phyloP scores from a whole-genome alignment of 768 basidiomycete genomes.

The Tricholoma matsutake region DNA sequence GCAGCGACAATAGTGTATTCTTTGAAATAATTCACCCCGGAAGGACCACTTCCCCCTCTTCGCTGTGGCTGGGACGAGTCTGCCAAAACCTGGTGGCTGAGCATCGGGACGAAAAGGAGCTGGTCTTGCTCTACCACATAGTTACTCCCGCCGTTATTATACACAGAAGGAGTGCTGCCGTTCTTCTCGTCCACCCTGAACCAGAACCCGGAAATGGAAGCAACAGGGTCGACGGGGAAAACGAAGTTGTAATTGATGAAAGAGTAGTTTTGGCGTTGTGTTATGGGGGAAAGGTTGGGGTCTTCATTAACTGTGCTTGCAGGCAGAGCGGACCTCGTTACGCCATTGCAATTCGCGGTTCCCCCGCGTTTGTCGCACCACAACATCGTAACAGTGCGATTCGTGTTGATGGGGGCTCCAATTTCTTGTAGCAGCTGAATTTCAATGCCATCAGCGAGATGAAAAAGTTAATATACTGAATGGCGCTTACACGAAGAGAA shows the following conservation, averaged over 20 bases:
- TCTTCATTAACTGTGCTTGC: slow-evolving; percentile 29
- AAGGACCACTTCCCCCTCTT: slow-evolving; percentile 21
- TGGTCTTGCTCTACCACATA: slow-evolving; percentile 42
- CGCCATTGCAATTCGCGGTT: slow-evolving; percentile 30
- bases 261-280: slow-evolving; percentile 30
- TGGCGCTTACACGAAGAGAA: slow-evolving; percentile 32
- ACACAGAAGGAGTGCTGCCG: slow-evolving; percentile 32
- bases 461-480: background rate
- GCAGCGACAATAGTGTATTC: slow-evolving; percentile 25
- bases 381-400: slow-evolving; percentile 38
- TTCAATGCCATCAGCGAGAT: slow-evolving; percentile 3
- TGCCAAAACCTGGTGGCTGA: slow-evolving; percentile 28
- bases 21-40: slow-evolving; percentile 20
- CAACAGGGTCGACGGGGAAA: slow-evolving; percentile 36
- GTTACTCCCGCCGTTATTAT: slow-evolving; percentile 42
- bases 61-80: slow-evolving; percentile 13
- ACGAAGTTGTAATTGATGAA: slow-evolving; percentile 43
- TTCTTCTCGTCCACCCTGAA: slow-evolving; percentile 45
- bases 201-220: slow-evolving; percentile 48
- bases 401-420: slow-evolving; percentile 30
- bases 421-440: slow-evolving; percentile 34
- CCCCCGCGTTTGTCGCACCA: slow-evolving; percentile 41
- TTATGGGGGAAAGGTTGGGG: slow-evolving; percentile 35
- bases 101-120: slow-evolving; percentile 39
- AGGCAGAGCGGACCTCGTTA: slow-evolving; percentile 30